phyloP scores from a whole-genome alignment of 2,329 filamentous ascomycete genomes.

The Blumeriella jaapii region DNA sequence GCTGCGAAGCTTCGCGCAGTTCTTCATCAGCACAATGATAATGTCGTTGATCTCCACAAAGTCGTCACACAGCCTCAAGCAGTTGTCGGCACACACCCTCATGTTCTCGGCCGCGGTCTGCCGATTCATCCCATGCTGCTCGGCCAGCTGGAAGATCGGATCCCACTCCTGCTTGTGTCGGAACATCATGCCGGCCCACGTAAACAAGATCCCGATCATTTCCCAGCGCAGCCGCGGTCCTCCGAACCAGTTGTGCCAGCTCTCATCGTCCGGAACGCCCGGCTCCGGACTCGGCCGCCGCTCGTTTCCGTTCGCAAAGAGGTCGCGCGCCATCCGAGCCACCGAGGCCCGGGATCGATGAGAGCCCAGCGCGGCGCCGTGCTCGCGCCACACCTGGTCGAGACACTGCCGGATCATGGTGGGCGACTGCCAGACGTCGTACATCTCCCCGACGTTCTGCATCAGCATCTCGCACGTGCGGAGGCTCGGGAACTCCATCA shows the following conservation, averaged over 20 bases:
- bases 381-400: slow-evolving; percentile 4
- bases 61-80: slow-evolving; percentile 2
- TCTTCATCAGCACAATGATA: slow-evolving; percentile 4
- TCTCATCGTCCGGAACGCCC: not conserved
- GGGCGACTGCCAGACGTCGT: slow-evolving; percentile 6
- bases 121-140: slow-evolving; percentile 2
- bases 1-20: slow-evolving; percentile 4
- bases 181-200: slow-evolving; percentile 5
- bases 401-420: slow-evolving; percentile 4
- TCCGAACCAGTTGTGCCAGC: slow-evolving; percentile 6
- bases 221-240: slow-evolving; percentile 3
- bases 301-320: slow-evolving; percentile 3
- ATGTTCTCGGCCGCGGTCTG: slow-evolving; percentile 3
- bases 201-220: slow-evolving; percentile 7
- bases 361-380: not conserved
- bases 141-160: slow-evolving; percentile 2
- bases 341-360: slow-evolving; percentile 5
- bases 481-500: slow-evolving; percentile 6
- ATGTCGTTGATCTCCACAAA: slow-evolving; percentile 3
- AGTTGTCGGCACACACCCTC: slow-evolving; percentile 3
- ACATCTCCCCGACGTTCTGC: slow-evolving; percentile 1
- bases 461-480: slow-evolving; percentile 5
- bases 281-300: not conserved
- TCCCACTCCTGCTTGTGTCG: slow-evolving; percentile 7
- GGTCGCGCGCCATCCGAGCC: slow-evolving; percentile 2